Conservation (phyloP, 306 rosid genomes). For the Rosa rugosa region DNA sequence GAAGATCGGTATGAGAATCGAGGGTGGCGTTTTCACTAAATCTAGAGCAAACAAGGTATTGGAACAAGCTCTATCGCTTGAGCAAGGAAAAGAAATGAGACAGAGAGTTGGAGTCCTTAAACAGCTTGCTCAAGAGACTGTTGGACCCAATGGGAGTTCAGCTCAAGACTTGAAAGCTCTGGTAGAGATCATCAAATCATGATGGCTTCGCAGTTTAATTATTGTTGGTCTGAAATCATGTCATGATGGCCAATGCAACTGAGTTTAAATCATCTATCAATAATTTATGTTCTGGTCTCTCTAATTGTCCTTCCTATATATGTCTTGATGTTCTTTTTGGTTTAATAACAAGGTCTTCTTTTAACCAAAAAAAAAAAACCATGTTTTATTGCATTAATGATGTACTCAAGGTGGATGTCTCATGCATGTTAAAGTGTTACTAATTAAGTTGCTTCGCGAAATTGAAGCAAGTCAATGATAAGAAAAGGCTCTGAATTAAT, state of each 20-base stretch:
- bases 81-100: not conserved
- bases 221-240: not conserved
- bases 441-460: too few relatives aligned
- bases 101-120: not conserved
- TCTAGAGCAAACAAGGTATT: not conserved
- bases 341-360: not conserved
- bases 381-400: too few relatives aligned
- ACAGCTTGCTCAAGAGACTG: slow-evolving; percentile 3
- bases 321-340: not conserved
- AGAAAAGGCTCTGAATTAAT: too few relatives aligned
- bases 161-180: not conserved
- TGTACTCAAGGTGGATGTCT: too few relatives aligned
- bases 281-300: not conserved
- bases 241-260: not conserved
- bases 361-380: too few relatives aligned
- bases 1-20: not conserved
- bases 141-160: not conserved
- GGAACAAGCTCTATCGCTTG: not conserved
- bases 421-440: too few relatives aligned
- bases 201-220: not conserved
- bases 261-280: not conserved
- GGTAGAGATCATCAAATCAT: slow-evolving; percentile 3
- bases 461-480: too few relatives aligned
- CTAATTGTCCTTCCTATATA: not conserved
- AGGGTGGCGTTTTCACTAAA: slow-evolving; percentile 6